Evolutionary conservation across 495 filamentous ascomycete genomes (phyloP), one percentile per base, ranked within the genome.

Genomic region (Pyrenula aspistea): DNA sequence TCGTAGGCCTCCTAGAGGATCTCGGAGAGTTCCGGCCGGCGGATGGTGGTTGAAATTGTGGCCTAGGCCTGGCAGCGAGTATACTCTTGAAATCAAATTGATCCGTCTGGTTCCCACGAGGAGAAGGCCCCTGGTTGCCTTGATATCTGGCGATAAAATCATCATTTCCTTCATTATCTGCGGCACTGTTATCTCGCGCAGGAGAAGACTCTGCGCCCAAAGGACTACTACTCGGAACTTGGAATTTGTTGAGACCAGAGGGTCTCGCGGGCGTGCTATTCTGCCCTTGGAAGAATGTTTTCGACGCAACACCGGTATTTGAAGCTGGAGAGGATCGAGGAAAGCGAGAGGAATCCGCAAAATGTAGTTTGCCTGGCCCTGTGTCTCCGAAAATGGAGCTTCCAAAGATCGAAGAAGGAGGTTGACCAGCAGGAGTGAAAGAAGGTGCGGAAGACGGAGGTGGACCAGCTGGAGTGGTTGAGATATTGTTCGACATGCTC

Each of bases 391-490:
- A 52, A 52, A 85, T 81, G 2, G 86, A 88, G 70, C 81, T 86
- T 25, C 83, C 83, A 54, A 87, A 77, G 56, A 80, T 68, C 10
- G 78, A 79, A 4, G 79, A 83, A 22, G 80, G 78, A 20, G 87
- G 86, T 23, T 77, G 80, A 25, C 84, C 87, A 57, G 78, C 81
- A 11, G 89, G 88, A 24, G 86, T 89, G 67, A 89, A 89, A 25
- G 88, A 89, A 21, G 75, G 73, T 10, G 77, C 70, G 36, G 80
- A 81, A 2, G 81, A 83, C 22, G 87, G 87, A 12, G 89, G 89
- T 52, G 79, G 82, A 10, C 83, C 87, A 23, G 83, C 82, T 50
- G 90, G 89, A 21, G 89, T 92, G 1, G 86, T 91, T 0, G 90
- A 91, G 25, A 82, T 76, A 63, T 83, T 69, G 55, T 69, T 67